A percentile compares a stretch with the other conserved stretches of the same genome.
These are phyloP conservation scores for Suillus tomentosus DNA, from an alignment of 768 basidiomycete species.

Conservation along the genomic window DNA sequence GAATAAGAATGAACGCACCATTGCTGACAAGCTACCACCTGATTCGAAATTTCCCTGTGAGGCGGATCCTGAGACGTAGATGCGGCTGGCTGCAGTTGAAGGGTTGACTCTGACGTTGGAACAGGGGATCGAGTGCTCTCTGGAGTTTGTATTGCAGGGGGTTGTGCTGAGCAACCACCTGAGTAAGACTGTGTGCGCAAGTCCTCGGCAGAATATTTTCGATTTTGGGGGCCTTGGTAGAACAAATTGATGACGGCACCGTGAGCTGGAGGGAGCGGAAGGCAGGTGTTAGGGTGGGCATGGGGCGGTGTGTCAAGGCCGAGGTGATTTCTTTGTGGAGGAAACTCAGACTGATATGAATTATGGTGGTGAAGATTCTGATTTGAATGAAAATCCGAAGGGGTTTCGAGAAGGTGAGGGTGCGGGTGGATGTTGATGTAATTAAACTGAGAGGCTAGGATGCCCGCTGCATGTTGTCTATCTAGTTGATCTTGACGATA, in stretches of 20 bases:
- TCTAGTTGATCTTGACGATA: constrained; percentile 49
- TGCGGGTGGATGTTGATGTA: constrained; percentile 39
- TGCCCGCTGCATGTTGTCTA: constrained; percentile 49
- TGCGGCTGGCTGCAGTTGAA: constrained; percentile 34
- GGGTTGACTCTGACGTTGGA: constrained; percentile 47
- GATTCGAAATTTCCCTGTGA: constrained; percentile 61
- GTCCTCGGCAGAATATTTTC: constrained; percentile 38
- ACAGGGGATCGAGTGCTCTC: constrained; percentile 33
- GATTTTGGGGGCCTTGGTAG: constrained; percentile 26
- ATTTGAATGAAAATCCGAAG: constrained; percentile 40
- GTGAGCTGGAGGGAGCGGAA: constrained; percentile 36
- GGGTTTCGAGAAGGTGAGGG: constrained; percentile 48
- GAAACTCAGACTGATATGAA: constrained; percentile 21
- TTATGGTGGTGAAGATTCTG: too few relatives aligned
- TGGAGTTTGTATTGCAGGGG: constrained; percentile 23
- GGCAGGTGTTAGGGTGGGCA: constrained; percentile 43
- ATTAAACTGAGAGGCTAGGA: constrained; percentile 54
- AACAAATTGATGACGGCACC: constrained; percentile 16
- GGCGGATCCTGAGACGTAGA: constrained; percentile 36
- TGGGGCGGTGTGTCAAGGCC: constrained; percentile 46
- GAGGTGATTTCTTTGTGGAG: constrained; percentile 48
- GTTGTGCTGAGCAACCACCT: constrained; percentile 29
- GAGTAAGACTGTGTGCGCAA: constrained; percentile 41
- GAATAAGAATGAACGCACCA: constrained; percentile 56
- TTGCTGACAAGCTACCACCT: constrained; percentile 84